Evolutionary conservation across 1,284 basidiomycete species (phyloP).

Genomic region (Laetiporus sulphureus): DNA sequence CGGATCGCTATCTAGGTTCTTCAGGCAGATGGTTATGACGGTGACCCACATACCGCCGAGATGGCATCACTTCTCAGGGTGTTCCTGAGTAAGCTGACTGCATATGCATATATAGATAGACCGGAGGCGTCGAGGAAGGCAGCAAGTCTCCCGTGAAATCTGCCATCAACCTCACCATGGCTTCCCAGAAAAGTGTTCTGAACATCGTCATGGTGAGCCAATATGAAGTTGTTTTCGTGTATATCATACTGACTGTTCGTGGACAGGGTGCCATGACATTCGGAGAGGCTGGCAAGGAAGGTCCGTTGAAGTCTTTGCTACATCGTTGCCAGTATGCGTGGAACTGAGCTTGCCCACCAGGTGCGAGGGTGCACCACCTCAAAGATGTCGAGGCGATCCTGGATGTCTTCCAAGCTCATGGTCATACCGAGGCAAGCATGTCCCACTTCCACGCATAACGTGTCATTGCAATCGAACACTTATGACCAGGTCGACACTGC

Average conservation of each 20-base stretch:
- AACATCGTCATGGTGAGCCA: constrained; percentile 37
- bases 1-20: too few relatives aligned
- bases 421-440: constrained; percentile 38
- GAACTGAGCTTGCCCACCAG: too few relatives aligned
- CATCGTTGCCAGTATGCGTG: too few relatives aligned
- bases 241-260: background rate
- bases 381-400: constrained; percentile 46
- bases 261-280: constrained; percentile 28
- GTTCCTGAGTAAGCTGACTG: background rate
- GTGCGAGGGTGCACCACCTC: constrained; percentile 44
- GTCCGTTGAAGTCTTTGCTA: constrained; percentile 2
- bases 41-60: too few relatives aligned
- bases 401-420: constrained; percentile 51
- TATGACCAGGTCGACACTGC: constrained; percentile 34
- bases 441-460: background rate
- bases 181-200: constrained; percentile 29
- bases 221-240: too few relatives aligned
- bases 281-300: constrained; percentile 22
- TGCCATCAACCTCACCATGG: background rate
- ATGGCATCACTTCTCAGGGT: background rate
- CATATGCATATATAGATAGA: background rate
- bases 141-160: background rate
- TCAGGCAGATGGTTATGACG: too few relatives aligned
- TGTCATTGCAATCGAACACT: background rate
- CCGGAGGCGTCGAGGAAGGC: too few relatives aligned